Evolutionary conservation across 306 rosid genomes (phyloP).

Genomic region (Prunus padus): DNA sequence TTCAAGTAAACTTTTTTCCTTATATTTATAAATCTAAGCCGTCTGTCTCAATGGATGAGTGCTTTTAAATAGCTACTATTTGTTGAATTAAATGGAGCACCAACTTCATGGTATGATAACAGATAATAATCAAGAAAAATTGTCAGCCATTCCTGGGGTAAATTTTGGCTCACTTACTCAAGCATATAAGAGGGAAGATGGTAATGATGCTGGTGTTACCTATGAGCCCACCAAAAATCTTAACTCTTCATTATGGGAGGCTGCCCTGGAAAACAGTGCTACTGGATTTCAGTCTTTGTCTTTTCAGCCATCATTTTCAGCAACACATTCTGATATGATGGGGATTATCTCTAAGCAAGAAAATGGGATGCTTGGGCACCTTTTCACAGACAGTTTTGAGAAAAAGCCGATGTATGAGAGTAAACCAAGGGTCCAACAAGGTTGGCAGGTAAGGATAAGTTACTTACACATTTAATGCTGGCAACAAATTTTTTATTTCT

Average conservation of each 20-base stretch:
- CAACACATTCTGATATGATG: constrained; percentile 29
- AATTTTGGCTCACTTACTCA: constrained; percentile 40
- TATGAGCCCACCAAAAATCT: constrained; percentile 40
- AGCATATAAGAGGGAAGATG: constrained; percentile 39
- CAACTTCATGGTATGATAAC: constrained; percentile 19
- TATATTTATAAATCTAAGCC: neutral
- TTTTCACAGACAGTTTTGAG: constrained; percentile 32
- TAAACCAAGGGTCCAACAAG: constrained; percentile 42
- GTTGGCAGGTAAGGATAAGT: constrained; percentile 56
- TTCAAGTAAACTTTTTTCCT: constrained; percentile 43
- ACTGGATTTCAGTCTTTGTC: constrained; percentile 37
- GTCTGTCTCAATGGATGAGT: neutral
- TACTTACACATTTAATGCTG: neutral
- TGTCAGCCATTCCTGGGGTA: constrained; percentile 36
- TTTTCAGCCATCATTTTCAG: constrained; percentile 49
- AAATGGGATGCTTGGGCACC: constrained; percentile 33
- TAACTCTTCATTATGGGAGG: constrained; percentile 43
- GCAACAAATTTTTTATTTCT: neutral
- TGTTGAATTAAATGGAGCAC: constrained; percentile 12
- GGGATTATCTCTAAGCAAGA: constrained; percentile 47
- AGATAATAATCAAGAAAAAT: constrained; percentile 54
- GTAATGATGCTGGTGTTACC: constrained; percentile 30
- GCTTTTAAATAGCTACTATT: constrained; percentile 11
- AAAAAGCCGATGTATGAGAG: constrained; percentile 34
- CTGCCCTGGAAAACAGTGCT: constrained; percentile 32